Evolutionary conservation across 2,329 filamentous ascomycete genomes (phyloP).

Genomic region (Pseudogymnoascus sp.): DNA sequence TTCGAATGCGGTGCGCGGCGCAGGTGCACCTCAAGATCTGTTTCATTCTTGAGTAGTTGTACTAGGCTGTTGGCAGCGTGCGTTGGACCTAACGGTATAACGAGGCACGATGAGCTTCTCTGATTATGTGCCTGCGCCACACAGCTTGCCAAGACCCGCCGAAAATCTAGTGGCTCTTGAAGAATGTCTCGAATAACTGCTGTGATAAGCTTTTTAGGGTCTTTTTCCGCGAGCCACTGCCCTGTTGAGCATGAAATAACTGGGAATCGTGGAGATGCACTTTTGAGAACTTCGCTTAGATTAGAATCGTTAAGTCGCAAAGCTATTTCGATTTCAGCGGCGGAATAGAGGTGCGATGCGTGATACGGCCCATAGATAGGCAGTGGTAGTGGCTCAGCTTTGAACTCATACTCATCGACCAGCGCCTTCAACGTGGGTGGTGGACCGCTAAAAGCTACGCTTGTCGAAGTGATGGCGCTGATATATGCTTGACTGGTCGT

Average conservation of each 20-base stretch:
- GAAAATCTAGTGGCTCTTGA: conserved; percentile 42
- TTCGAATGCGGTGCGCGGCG: conserved; percentile 30
- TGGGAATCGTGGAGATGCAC: conserved; percentile 38
- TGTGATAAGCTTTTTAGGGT: conserved; percentile 1
- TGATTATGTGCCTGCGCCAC: conserved; percentile 37
- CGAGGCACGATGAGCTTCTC: conserved; percentile 34
- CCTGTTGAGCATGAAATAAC: conserved; percentile 47
- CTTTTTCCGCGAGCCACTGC: conserved; percentile 24
- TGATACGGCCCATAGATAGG: conserved; percentile 53
- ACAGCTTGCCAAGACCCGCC: conserved; percentile 42
- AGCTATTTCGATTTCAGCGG: conserved; percentile 38
- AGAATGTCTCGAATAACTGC: conserved; percentile 43
- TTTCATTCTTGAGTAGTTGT: conserved; percentile 36
- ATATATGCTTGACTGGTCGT: conserved; percentile 36
- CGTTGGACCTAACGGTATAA: conserved; percentile 45
- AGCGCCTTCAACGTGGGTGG: conserved; percentile 42
- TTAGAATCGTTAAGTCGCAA: conserved; percentile 37
- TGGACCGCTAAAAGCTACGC: conserved; percentile 48
- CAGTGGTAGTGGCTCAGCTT: conserved; percentile 39
- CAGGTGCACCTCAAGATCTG: conserved; percentile 37
- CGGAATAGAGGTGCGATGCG: conserved; percentile 44
- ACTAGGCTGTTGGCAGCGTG: conserved; percentile 42
- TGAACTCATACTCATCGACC: conserved; percentile 32
- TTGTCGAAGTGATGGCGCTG: conserved; percentile 43
- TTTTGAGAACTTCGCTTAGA: conserved; percentile 34